Conservation (phyloP, 2,329 filamentous ascomycete genomes). For the Aspergillus japonicus region DNA sequence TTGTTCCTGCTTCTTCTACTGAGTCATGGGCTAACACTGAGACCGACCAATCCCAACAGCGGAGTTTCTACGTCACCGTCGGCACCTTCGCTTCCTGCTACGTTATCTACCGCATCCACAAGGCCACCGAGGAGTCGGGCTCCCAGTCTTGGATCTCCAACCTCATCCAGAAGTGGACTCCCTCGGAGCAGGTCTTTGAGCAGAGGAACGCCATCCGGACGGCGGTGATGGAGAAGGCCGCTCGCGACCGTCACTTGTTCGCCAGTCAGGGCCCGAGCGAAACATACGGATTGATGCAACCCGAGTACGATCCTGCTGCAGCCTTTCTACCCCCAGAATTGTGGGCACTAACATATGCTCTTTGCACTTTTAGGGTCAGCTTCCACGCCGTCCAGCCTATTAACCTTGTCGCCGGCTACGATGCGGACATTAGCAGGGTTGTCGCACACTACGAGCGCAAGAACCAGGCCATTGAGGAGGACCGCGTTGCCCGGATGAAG, state of each 20-base stretch:
- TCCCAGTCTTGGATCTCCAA: constrained; percentile 42
- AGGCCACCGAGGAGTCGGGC: constrained; percentile 39
- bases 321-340: neutral
- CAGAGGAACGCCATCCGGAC: constrained; percentile 61
- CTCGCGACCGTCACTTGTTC: constrained; percentile 62
- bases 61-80: constrained; percentile 48
- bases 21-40: constrained; percentile 19
- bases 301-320: constrained; percentile 56
- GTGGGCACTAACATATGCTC: constrained; percentile 8
- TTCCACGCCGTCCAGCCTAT: constrained; percentile 62
- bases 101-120: constrained; percentile 43
- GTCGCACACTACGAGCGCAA: constrained; percentile 63
- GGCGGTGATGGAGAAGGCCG: constrained; percentile 61
- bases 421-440: constrained; percentile 58
- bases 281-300: constrained; percentile 57
- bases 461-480: constrained; percentile 57
- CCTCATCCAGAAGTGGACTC: constrained; percentile 57
- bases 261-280: constrained; percentile 42
- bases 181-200: constrained; percentile 54
- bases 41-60: constrained; percentile 32
- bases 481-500: constrained; percentile 50
- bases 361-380: constrained; percentile 47
- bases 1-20: constrained; percentile 2
- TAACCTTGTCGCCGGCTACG: constrained; percentile 63
- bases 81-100: constrained; percentile 44